These are phyloP conservation scores for Theobroma cacao DNA, from an alignment of 345 rosid species.

Conservation along the genomic window DNA sequence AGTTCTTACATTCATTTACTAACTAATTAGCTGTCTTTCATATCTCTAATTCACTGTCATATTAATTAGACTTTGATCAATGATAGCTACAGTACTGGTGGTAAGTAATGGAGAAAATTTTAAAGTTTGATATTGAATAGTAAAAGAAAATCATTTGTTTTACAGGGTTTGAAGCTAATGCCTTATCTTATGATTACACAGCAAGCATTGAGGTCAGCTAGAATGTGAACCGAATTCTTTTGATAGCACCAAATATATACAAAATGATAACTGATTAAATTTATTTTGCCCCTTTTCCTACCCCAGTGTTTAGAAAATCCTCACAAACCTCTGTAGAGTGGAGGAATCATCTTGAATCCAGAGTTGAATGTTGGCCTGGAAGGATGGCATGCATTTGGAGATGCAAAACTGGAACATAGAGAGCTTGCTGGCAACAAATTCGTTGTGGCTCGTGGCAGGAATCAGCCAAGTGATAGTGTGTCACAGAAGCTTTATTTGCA, in stretches of 20 bases:
- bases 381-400: conserved; percentile 63
- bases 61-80: too few relatives aligned
- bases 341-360: conserved; percentile 71
- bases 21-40: not conserved
- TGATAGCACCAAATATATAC: not conserved
- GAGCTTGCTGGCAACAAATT: conserved; percentile 46
- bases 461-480: conserved; percentile 40
- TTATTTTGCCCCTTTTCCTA: not conserved
- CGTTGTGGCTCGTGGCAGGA: conserved; percentile 49
- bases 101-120: not conserved
- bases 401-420: conserved; percentile 42
- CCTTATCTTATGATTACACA: conserved; percentile 60
- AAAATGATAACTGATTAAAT: not conserved
- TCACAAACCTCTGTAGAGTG: conserved; percentile 57
- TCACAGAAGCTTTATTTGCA: conserved; percentile 51
- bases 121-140: not conserved
- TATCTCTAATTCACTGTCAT: not conserved
- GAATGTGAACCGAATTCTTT: not conserved
- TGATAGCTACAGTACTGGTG: not conserved
- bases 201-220: conserved; percentile 51
- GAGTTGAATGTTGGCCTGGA: conserved; percentile 44
- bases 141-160: not conserved
- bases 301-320: conserved; percentile 56
- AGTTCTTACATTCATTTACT: not conserved
- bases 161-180: conserved; percentile 45